Conservation (phyloP, 495 filamentous ascomycete genomes). For the Filosporella fistucella region DNA sequence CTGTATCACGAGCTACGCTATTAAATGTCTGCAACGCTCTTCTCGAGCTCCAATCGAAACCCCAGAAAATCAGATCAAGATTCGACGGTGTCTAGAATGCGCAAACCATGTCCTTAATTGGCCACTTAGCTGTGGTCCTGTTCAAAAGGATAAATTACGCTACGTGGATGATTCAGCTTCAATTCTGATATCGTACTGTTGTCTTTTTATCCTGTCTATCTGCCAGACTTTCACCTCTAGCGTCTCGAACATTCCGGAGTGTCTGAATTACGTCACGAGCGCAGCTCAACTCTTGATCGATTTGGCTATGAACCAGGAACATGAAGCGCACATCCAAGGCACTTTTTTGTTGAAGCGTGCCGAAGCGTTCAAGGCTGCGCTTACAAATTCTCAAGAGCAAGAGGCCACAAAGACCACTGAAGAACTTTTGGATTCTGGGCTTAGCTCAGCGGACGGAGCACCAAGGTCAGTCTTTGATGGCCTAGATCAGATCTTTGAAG, state of each 20-base stretch:
- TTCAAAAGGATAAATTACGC: constrained; percentile 4
- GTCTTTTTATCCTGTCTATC: constrained; percentile 1
- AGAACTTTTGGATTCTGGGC: neutral
- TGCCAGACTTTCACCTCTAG: constrained; percentile 5
- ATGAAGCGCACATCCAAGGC: constrained; percentile 1
- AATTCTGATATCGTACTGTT: constrained; percentile 7
- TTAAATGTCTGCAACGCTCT: constrained; percentile 1
- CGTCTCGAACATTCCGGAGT: constrained; percentile 1
- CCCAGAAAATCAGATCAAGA: neutral
- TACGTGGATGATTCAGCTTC: constrained; percentile 3
- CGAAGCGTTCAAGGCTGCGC: neutral
- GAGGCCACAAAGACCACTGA: neutral
- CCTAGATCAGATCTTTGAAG: neutral
- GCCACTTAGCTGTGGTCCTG: constrained; percentile 3
- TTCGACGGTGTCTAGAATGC: constrained; percentile 1
- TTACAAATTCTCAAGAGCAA: neutral
- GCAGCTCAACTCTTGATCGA: constrained; percentile 7
- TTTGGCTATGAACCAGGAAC: constrained; percentile 5
- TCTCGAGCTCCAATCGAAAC: neutral
- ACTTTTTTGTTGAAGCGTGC: neutral
- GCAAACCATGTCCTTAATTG: constrained; percentile 8
- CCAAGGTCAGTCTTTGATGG: neutral
- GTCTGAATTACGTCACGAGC: constrained; percentile 1
- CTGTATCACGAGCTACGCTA: constrained; percentile 8
- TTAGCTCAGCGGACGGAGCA: neutral